phyloP scores from a whole-genome alignment of 225 moss, liverwort and hornwort genomes.

The Neckera pumila region DNA sequence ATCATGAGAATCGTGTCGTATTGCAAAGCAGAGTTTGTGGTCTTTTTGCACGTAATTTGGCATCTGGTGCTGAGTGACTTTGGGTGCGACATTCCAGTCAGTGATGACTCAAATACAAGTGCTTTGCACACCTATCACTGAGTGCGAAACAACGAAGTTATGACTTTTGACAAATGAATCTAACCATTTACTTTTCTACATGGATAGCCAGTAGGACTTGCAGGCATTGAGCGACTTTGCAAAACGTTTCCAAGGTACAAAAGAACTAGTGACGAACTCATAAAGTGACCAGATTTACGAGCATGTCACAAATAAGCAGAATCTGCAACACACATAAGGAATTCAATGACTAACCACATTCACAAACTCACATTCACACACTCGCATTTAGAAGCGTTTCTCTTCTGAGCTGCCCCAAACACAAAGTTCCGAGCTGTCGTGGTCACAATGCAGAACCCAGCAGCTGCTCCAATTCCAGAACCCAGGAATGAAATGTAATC shows the following conservation, averaged over 20 bases:
- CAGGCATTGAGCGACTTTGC: not conserved
- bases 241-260: not conserved
- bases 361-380: not conserved
- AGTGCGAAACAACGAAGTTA: not conserved
- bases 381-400: too few relatives aligned
- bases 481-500: not conserved
- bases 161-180: not conserved
- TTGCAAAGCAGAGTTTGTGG: not conserved
- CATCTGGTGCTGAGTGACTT: not conserved
- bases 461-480: not conserved
- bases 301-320: not conserved
- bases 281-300: not conserved
- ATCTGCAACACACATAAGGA: not conserved
- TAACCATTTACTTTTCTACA: not conserved
- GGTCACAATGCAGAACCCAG: not conserved
- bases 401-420: not conserved
- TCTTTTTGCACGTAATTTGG: too few relatives aligned
- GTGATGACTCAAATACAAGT: not conserved
- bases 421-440: not conserved
- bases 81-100: not conserved
- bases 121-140: not conserved
- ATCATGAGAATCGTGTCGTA: not conserved
- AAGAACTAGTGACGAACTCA: not conserved
- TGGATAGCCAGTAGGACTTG: not conserved
- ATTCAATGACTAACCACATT: not conserved